Conservation (phyloP, 2,329 filamentous ascomycete genomes). For the Rhexocercosporidium sp. region DNA sequence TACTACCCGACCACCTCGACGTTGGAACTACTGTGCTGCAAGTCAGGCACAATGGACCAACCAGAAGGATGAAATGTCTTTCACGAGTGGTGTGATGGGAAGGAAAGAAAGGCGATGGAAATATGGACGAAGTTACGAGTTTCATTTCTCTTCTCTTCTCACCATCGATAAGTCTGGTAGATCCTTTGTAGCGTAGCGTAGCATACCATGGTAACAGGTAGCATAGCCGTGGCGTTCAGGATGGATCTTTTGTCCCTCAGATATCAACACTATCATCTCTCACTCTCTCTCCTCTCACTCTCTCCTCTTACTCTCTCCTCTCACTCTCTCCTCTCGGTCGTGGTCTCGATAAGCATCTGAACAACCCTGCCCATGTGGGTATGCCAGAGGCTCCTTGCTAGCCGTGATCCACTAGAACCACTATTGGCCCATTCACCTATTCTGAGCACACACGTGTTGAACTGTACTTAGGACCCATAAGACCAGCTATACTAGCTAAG, state of each 20-base stretch:
- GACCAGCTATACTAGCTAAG: no score
- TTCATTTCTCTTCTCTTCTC: not conserved
- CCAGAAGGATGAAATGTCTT: not conserved
- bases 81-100: not conserved
- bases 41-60: not conserved
- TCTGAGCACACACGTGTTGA: not conserved
- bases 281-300: not conserved
- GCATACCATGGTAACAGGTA: slow-evolving; percentile 9
- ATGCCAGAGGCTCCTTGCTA: not conserved
- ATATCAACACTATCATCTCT: not conserved
- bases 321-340: not conserved
- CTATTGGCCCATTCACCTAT: not conserved
- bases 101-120: not conserved
- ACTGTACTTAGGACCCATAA: not conserved
- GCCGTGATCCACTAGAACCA: not conserved
- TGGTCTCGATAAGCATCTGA: not conserved
- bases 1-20: not conserved
- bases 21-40: not conserved
- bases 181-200: slow-evolving; percentile 1
- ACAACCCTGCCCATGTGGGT: not conserved
- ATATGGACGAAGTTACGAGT: slow-evolving; percentile 15
- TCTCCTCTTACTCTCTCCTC: not conserved
- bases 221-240: slow-evolving; percentile 15
- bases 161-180: not conserved
- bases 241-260: not conserved